Conservation (phyloP, 2,329 filamentous ascomycete species). For the Alternaria brassicicola region DNA sequence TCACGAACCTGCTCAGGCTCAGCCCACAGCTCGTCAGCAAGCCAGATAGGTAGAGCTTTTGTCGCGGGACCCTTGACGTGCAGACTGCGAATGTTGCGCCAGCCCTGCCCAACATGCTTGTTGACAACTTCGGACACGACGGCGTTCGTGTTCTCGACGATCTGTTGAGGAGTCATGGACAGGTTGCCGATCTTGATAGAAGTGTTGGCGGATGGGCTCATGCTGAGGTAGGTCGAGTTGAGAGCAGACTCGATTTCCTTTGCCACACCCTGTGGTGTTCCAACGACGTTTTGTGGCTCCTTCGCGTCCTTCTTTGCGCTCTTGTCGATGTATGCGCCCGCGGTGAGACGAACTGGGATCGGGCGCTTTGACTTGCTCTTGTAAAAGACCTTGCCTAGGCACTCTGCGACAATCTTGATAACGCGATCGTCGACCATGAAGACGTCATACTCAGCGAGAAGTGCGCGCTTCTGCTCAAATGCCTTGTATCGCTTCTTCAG, state of each 20-base stretch:
- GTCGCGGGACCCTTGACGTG: slow-evolving; percentile 93
- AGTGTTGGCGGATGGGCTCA: slow-evolving; percentile 79
- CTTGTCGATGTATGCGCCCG: slow-evolving; percentile 66
- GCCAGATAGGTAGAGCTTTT: slow-evolving; percentile 89
- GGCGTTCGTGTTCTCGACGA: slow-evolving; percentile 80
- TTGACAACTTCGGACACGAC: slow-evolving; percentile 69
- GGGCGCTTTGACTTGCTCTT: slow-evolving; percentile 82
- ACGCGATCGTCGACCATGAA: slow-evolving; percentile 94
- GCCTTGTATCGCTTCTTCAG: slow-evolving; percentile 87
- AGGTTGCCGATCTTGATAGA: slow-evolving; percentile 80
- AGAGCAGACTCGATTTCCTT: slow-evolving; percentile 82
- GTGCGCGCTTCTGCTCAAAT: slow-evolving; percentile 80
- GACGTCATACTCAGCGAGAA: slow-evolving; percentile 85
- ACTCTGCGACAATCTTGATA: slow-evolving; percentile 70
- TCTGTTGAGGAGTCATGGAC: slow-evolving; percentile 73
- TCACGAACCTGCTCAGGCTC: slow-evolving; percentile 75
- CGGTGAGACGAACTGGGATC: slow-evolving; percentile 76
- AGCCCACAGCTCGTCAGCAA: slow-evolving; percentile 89
- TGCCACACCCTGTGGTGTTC: slow-evolving; percentile 70
- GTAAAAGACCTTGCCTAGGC: slow-evolving; percentile 93
- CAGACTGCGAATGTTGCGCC: slow-evolving; percentile 82
- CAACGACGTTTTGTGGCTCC: slow-evolving; percentile 53
- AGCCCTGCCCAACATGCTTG: slow-evolving; percentile 83
- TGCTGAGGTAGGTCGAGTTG: slow-evolving; percentile 76
- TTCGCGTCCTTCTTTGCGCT: slow-evolving; percentile 47